Evolutionary conservation across 2,329 filamentous ascomycete species (phyloP).

Genomic region (Septoria linicola): DNA sequence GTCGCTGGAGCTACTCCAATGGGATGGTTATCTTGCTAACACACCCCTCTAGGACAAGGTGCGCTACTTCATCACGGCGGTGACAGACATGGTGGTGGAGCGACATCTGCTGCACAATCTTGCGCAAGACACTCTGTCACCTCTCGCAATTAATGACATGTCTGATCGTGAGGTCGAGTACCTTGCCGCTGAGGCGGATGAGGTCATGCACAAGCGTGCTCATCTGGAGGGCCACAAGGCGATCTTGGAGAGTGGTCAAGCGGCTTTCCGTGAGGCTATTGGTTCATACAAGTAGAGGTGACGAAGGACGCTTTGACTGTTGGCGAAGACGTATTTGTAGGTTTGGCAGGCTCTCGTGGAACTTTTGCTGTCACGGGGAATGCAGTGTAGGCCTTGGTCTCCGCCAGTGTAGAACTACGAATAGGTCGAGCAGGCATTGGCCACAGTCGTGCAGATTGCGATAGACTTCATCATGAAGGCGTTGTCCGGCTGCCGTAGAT

Average conservation of each 20-base stretch:
- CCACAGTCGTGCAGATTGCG: too few species aligned
- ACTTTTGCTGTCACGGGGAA: too few species aligned
- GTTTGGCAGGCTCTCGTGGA: too few species aligned
- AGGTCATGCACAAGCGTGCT: constrained; percentile 32
- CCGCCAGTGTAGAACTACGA: too few species aligned
- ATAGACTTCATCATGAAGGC: too few species aligned
- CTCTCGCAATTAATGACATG: constrained; percentile 35
- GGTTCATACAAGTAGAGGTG: constrained; percentile 4
- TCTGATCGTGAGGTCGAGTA: constrained; percentile 38
- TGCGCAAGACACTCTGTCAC: constrained; percentile 34
- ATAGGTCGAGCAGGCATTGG: too few species aligned
- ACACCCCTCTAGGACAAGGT: constrained; percentile 33
- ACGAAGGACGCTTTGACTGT: too few species aligned
- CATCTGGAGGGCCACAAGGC: constrained; percentile 33
- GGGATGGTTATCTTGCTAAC: too few species aligned
- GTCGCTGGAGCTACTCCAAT: too few species aligned
- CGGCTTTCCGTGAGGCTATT: constrained; percentile 32
- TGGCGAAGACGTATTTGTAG: too few species aligned
- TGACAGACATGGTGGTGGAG: constrained; percentile 43
- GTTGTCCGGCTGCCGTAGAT: too few species aligned
- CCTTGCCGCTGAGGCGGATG: constrained; percentile 39
- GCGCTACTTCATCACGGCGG: constrained; percentile 39
- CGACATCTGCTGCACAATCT: constrained; percentile 39
- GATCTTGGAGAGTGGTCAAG: constrained; percentile 40
- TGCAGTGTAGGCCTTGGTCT: too few species aligned